A percentile compares a stretch with the other conserved stretches of the same genome.
These are phyloP conservation scores for Cyberlindnera petersonii DNA, from an alignment of 805 yeast genomes.

Conservation along the genomic window DNA sequence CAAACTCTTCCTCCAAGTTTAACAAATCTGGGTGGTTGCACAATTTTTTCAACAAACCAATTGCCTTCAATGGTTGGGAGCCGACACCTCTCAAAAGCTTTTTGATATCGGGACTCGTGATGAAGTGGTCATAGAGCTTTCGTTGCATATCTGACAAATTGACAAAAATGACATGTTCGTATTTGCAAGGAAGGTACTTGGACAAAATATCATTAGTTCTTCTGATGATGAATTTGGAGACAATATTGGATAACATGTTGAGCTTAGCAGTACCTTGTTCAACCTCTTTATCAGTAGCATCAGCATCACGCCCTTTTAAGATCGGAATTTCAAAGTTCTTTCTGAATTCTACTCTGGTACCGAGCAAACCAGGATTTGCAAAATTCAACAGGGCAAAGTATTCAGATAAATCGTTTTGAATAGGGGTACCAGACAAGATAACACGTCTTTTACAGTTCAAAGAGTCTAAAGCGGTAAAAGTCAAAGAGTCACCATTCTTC, in stretches of 20 bases:
- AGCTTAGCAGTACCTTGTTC: slow-evolving; percentile 65
- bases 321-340: slow-evolving; percentile 80
- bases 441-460: slow-evolving; percentile 84
- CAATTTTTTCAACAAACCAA: slow-evolving; percentile 80
- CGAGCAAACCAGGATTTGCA: slow-evolving; percentile 92
- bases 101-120: slow-evolving; percentile 74
- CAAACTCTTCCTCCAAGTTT: slow-evolving; percentile 71
- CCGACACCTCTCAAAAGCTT: slow-evolving; percentile 62
- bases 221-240: slow-evolving; percentile 86
- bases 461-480: slow-evolving; percentile 83
- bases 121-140: slow-evolving; percentile 64
- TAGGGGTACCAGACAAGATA: slow-evolving; percentile 93
- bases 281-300: slow-evolving; percentile 77
- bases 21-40: slow-evolving; percentile 93
- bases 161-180: slow-evolving; percentile 95
- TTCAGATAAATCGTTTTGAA: slow-evolving; percentile 91
- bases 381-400: slow-evolving; percentile 86
- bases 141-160: slow-evolving; percentile 75
- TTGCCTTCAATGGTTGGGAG: slow-evolving; percentile 85
- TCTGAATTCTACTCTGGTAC: slow-evolving; percentile 78
- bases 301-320: slow-evolving; percentile 82
- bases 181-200: slow-evolving; percentile 91
- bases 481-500: slow-evolving; percentile 86
- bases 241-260: slow-evolving; percentile 65
- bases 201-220: slow-evolving; percentile 93